Evolutionary conservation across 345 rosid species (phyloP).

Genomic region (Fremontodendron californicum): DNA sequence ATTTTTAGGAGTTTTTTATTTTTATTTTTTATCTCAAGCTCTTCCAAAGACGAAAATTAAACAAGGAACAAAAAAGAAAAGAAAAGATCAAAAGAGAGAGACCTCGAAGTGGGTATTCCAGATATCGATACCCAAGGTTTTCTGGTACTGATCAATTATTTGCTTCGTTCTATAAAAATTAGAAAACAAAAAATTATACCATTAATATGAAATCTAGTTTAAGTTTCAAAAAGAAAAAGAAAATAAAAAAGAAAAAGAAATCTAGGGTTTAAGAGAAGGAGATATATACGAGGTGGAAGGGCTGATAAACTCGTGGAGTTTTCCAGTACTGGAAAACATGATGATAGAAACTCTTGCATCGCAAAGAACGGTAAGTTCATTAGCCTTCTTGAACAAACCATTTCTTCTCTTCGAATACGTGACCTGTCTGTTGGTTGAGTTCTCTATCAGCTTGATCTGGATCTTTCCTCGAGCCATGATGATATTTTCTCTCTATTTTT

Average conservation of each 20-base stretch:
- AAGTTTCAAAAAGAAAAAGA: not conserved
- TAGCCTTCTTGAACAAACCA: constrained; percentile 81
- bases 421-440: constrained; percentile 75
- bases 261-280: constrained; percentile 9
- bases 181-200: not conserved
- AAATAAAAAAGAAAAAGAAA: not conserved
- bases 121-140: constrained; percentile 47
- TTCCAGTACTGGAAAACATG: constrained; percentile 69
- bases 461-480: constrained; percentile 77
- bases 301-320: constrained; percentile 71
- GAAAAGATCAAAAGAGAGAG: not conserved
- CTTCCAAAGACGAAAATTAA: not conserved
- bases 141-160: constrained; percentile 65
- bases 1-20: not conserved
- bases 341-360: constrained; percentile 76
- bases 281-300: constrained; percentile 51
- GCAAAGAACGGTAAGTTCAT: constrained; percentile 71
- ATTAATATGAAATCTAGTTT: not conserved
- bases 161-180: constrained; percentile 49
- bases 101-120: constrained; percentile 81
- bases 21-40: not conserved
- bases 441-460: constrained; percentile 87
- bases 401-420: constrained; percentile 72
- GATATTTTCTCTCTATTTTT: not conserved
- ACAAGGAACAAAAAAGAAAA: not conserved